phyloP scores from a whole-genome alignment of 768 basidiomycete species.

The Rhizopogon salebrosus region DNA sequence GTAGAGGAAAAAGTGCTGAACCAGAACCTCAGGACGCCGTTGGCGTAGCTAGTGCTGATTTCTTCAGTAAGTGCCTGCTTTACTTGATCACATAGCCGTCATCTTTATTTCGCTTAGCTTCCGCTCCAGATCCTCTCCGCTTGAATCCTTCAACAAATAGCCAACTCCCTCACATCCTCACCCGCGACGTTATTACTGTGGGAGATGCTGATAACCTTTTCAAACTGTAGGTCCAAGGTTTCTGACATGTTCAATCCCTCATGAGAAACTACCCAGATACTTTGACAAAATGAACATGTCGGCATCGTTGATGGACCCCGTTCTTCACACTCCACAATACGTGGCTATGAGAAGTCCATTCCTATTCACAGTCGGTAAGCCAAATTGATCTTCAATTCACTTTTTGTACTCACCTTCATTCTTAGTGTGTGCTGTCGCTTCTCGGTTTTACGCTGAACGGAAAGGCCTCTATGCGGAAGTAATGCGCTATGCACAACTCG shows the following conservation, averaged over 20 bases:
- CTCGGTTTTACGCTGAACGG: slow-evolving; percentile 70
- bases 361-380: slow-evolving; percentile 85
- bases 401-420: slow-evolving; percentile 6
- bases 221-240: slow-evolving; percentile 45
- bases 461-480: slow-evolving; percentile 63
- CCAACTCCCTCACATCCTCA: slow-evolving; percentile 59
- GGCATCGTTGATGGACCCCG: slow-evolving; percentile 73
- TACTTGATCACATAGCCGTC: not conserved
- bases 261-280: slow-evolving; percentile 39
- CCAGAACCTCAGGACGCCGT: slow-evolving; percentile 43
- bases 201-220: slow-evolving; percentile 70
- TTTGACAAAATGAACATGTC: slow-evolving; percentile 78
- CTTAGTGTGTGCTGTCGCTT: slow-evolving; percentile 82
- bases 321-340: slow-evolving; percentile 77
- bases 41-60: slow-evolving; percentile 63
- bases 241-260: not conserved
- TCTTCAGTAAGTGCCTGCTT: slow-evolving; percentile 50
- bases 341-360: slow-evolving; percentile 85
- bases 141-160: slow-evolving; percentile 34
- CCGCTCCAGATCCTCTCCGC: slow-evolving; percentile 36
- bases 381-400: not conserved
- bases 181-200: slow-evolving; percentile 56
- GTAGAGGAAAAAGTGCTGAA: slow-evolving; percentile 38
- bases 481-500: slow-evolving; percentile 72
- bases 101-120: slow-evolving; percentile 24